A percentile compares a stretch with the other conserved stretches of the same genome.
phyloP scores from a whole-genome alignment of 2,329 filamentous ascomycete species.

The Cladosporium velox region DNA sequence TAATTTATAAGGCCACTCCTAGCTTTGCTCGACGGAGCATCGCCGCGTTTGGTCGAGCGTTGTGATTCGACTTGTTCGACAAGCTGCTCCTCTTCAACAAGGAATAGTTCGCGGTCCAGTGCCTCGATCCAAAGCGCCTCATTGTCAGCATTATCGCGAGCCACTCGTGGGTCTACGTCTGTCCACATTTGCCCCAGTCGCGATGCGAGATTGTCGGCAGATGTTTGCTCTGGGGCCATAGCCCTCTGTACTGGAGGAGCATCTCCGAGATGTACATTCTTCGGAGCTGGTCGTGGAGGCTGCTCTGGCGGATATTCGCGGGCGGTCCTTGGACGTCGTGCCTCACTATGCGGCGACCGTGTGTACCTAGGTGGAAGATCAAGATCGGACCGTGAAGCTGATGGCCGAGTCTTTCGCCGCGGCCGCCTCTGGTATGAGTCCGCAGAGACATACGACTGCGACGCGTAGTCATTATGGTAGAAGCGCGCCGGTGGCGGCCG shows the following conservation, averaged over 20 bases:
- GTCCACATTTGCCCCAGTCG: background rate
- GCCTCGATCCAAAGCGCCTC: conserved; percentile 16
- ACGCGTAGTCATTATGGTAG: conserved; percentile 13
- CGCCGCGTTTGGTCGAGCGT: conserved; percentile 4
- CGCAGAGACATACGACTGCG: conserved; percentile 5
- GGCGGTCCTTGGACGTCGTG: background rate
- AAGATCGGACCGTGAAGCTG: background rate
- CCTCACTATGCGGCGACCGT: background rate
- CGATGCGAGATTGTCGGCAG: background rate
- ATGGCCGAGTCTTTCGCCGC: background rate
- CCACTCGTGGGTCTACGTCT: conserved; percentile 5
- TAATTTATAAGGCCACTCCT: conserved; percentile 30
- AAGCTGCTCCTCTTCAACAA: conserved; percentile 12
- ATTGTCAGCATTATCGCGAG: background rate
- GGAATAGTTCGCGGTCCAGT: conserved; percentile 14
- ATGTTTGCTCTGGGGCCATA: background rate
- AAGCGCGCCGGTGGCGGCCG: conserved; percentile 10
- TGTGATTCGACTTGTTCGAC: background rate
- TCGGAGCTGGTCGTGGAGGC: conserved; percentile 7
- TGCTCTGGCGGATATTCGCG: background rate
- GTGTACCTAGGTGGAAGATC: background rate
- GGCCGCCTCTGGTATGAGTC: background rate
- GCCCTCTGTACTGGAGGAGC: background rate
- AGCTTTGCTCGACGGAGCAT: background rate
- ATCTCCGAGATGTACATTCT: conserved; percentile 3